These are phyloP conservation scores for Glycyrrhiza uralensis DNA, from an alignment of 306 rosid species.

Conservation along the genomic window DNA sequence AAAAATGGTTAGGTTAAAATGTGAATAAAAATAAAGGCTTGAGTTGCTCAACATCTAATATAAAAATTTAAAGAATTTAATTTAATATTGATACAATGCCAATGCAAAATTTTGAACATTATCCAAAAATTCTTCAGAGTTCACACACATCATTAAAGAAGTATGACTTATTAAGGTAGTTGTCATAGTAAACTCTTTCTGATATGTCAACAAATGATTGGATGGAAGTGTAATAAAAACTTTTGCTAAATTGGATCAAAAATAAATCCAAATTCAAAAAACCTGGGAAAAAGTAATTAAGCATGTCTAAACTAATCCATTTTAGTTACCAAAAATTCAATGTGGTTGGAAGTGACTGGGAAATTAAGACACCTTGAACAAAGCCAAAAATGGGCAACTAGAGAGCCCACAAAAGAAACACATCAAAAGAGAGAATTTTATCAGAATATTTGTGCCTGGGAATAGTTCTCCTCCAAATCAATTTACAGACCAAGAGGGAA, in stretches of 20 bases:
- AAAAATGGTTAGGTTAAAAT: not conserved
- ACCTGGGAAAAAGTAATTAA: not conserved
- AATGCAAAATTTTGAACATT: not conserved
- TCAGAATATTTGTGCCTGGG: not conserved
- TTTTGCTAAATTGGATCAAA: not conserved
- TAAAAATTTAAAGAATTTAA: not conserved
- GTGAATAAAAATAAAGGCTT: not conserved
- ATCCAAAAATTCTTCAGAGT: not conserved
- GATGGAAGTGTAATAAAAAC: not conserved
- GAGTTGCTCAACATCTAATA: constrained; percentile 12
- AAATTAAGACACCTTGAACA: not conserved
- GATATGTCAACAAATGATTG: not conserved
- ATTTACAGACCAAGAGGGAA: constrained; percentile 11
- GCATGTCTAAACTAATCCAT: not conserved
- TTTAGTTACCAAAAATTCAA: not conserved
- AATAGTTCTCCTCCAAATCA: constrained; percentile 22
- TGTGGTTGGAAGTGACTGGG: not conserved
- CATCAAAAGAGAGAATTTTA: not conserved
- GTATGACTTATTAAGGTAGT: not conserved
- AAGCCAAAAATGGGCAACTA: constrained; percentile 9
- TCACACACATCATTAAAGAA: not conserved
- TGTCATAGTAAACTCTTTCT: not conserved
- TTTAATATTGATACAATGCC: not conserved
- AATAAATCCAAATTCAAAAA: not conserved
- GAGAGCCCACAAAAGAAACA: not conserved